Base-by-base conservation (phyloP, 768 basidiomycete genomes). In the Russula sp. region DNA sequence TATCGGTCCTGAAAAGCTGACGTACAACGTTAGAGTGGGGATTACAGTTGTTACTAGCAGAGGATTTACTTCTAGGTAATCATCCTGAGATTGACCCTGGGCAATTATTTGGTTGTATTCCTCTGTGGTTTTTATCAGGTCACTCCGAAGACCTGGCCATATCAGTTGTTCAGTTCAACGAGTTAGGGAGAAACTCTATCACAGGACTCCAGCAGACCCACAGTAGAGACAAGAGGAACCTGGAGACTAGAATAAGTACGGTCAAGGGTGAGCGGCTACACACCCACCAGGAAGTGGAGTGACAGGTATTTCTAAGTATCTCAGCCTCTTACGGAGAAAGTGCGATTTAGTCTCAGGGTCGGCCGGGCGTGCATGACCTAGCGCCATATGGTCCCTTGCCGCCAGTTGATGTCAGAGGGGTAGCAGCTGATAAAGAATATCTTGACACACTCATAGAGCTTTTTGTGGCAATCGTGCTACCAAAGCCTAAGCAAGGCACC, bases 381-480 rank as follows among this genome's bases (percentile, higher is more conserved):
- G 20, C 2, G 2, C 8, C 9, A 59, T n/a, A 42, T 54, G 47
- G 10, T 49, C 16, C 13, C 62, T 63, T 32, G 31, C 42, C 20
- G 3, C 20, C 14, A 16, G 11, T 16, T 20, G 14, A 54, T 34
- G n/a, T 63, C 16, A 59, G 45, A 31, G 20, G 47, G 11, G 35
- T 7, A 6, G 14, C n/a, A 7, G n/a, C n/a, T 53, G 20, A 40
- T 11, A 31, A 55, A 20, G 22, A 34, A 53, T 1, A 34, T 18
- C 22, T 27, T 57, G 57, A 44, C 59, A n/a, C 16, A 67, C 66
- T 18, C 11, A 4, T 52, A 20, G 52, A 57, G 47, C 14, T 2
- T 44, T 37, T 13, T 40, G 42, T 40, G 63, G n/a, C 66, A 66
- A 31, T 52, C n/a, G 11, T 9, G 35, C 66, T 66, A 59, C 47